Conservation (phyloP, 257 asterid genomes). For the Oldenlandia corymbosa region DNA sequence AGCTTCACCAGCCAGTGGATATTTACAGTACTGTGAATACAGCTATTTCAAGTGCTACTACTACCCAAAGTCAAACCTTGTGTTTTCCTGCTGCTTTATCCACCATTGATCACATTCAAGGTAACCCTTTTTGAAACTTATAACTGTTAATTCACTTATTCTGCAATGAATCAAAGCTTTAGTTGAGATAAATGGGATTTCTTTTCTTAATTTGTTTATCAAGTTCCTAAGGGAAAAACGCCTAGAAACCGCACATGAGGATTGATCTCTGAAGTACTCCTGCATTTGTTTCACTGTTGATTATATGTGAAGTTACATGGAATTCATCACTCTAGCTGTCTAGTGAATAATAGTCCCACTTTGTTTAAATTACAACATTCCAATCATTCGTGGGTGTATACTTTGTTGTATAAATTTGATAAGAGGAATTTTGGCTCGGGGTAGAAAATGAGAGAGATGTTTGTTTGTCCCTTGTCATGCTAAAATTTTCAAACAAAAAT, state of each 20-base stretch:
- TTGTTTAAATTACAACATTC: neutral
- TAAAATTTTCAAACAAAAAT: neutral
- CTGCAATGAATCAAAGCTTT: too few species aligned
- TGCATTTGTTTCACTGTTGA: too few species aligned
- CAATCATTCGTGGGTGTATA: neutral
- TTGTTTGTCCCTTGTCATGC: slow-evolving; percentile 19
- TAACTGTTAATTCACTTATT: too few species aligned
- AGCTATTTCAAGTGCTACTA: slow-evolving; percentile 16
- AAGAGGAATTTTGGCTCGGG: too few species aligned
- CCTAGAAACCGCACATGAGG: neutral
- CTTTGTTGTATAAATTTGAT: neutral
- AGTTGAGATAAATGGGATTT: too few species aligned
- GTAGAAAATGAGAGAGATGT: slow-evolving; percentile 20
- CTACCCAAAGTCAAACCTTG: slow-evolving; percentile 26
- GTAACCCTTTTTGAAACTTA: neutral
- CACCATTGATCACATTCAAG: slow-evolving; percentile 15
- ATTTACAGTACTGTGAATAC: slow-evolving; percentile 14
- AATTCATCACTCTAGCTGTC: slow-evolving; percentile 7
- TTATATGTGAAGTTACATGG: neutral
- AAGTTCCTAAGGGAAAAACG: too few species aligned
- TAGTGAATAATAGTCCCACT: too few species aligned
- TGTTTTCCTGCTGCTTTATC: slow-evolving; percentile 19
- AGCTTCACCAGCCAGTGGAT: slow-evolving; percentile 30
- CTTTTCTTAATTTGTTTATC: neutral
- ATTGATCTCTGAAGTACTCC: too few species aligned